Percentiles rank a stretch among this genome's conserved stretches.
These are phyloP conservation scores for Periglandula ipomoeae DNA, from an alignment of 2,329 filamentous ascomycete species.

Conservation along the genomic window DNA sequence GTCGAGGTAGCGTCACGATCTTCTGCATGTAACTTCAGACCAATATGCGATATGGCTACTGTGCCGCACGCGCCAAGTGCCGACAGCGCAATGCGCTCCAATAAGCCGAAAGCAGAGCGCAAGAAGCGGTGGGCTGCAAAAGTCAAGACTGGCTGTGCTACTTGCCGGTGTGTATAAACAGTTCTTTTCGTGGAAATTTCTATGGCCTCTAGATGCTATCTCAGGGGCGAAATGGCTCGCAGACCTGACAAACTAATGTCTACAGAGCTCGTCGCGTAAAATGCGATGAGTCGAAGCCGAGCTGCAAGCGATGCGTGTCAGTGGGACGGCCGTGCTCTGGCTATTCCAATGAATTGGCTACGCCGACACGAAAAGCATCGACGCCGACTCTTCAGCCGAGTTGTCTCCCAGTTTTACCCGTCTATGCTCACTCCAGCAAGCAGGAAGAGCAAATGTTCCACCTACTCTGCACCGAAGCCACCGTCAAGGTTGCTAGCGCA, in stretches of 20 bases:
- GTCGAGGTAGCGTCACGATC: not conserved
- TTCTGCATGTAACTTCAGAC: not conserved
- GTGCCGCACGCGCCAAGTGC: no score
- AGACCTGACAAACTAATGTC: not conserved
- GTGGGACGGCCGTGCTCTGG: conserved; percentile 3
- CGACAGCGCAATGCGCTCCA: not conserved
- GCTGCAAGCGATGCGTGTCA: conserved; percentile 1
- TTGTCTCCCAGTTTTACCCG: not conserved
- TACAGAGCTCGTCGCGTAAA: conserved; percentile 6
- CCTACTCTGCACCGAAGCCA: conserved; percentile 7
- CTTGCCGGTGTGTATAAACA: conserved; percentile 5
- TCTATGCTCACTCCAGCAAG: not conserved
- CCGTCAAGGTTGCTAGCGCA: conserved; percentile 1
- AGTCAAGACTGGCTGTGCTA: conserved; percentile 8
- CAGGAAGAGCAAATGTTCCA: conserved; percentile 10
- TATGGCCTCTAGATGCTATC: not conserved
- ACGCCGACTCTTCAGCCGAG: not conserved
- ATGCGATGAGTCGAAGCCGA: conserved; percentile 5
- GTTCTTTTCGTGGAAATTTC: not conserved
- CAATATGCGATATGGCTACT: not conserved
- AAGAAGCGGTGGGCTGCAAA: conserved; percentile 6
- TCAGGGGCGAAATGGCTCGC: not conserved
- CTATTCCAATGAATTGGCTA: not conserved
- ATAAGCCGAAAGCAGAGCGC: not conserved
- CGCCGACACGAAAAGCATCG: not conserved